Percentiles rank a stretch among this genome's conserved stretches.
These are phyloP conservation scores for Alternaria sp. DNA, from an alignment of 2,329 filamentous ascomycete species.

Conservation along the genomic window DNA sequence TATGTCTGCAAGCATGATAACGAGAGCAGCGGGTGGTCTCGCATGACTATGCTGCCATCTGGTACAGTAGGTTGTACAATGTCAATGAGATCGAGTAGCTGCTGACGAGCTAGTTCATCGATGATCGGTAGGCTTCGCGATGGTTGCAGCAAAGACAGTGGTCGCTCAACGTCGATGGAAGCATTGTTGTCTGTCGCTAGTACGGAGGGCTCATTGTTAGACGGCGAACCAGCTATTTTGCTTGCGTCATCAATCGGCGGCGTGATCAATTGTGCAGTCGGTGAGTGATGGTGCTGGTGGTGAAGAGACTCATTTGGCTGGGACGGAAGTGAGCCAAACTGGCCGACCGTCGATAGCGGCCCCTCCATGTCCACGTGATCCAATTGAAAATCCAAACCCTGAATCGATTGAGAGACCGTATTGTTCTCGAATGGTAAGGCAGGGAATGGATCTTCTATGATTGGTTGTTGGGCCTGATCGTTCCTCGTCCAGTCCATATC, in stretches of 20 bases:
- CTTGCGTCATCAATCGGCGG: conserved; percentile 25
- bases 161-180: conserved; percentile 35
- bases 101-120: conserved; percentile 51
- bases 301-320: conserved; percentile 33
- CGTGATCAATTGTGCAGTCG: conserved; percentile 22
- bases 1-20: conserved; percentile 61
- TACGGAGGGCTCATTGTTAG: neutral
- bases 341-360: conserved; percentile 25
- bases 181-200: neutral
- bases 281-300: conserved; percentile 24
- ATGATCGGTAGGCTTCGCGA: conserved; percentile 46
- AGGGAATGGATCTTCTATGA: conserved; percentile 32
- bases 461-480: conserved; percentile 21
- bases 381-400: conserved; percentile 33
- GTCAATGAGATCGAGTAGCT: conserved; percentile 60
- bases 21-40: conserved; percentile 60
- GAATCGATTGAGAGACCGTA: conserved; percentile 24
- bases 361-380: conserved; percentile 32
- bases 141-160: conserved; percentile 44
- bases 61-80: conserved; percentile 57
- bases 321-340: conserved; percentile 30
- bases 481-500: conserved; percentile 51
- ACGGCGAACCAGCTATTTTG: neutral
- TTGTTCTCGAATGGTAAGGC: conserved; percentile 25
- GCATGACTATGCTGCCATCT: conserved; percentile 55